Evolutionary conservation across 257 asterid genomes (phyloP), one percentile per base, ranked within the genome.

Genomic region (Jacaranda copaia): DNA sequence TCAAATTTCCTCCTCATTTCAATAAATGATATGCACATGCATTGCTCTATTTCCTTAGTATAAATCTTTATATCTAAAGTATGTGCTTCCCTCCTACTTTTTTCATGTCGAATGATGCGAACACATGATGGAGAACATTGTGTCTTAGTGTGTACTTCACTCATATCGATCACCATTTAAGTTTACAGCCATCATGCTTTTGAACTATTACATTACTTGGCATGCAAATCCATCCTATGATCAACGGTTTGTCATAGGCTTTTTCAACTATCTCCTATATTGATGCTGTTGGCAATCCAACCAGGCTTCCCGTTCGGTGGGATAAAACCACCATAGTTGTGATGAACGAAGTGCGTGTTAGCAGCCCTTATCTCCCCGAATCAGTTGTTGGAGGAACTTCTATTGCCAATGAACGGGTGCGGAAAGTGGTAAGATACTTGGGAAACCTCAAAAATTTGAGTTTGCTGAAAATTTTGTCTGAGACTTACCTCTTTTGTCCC

Each of bases 261-360:
- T 4, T 42, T 8, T 42, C 46, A 8, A 42, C 53, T 6, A 3
- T 5, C 6, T 42, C 43, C 36, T 9, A 60, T 60, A 8, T 35
- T 82, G 65, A 78, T 77, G 68, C 13, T 13, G 40, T 5, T 64
- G 70, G 73, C 13, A 15, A 20, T 77, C 25, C 67, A 53, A 80
- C 20, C 90, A 95, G 99, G 88, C 96, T 93, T 68, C 99, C 99
- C 0, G 99, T 95, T 79, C 91, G 93, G 32, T 95, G 99, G 99
- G 99, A 95, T 77, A 93, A 88, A 77, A 88, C 94, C 15, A 88
- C 84, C 63, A 95, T 95, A 13, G 98, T 95, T 80, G 99, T 95
- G 77, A 90, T 95, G 99, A 91, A 95, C 18, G 99, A 95, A 58
- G 99, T 95, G 80, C 96, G 97, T 64, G 98, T 95, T 59, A 84